These are phyloP conservation scores for Diddensiella santjacobensis DNA, from an alignment of 805 yeast species.

Conservation along the genomic window DNA sequence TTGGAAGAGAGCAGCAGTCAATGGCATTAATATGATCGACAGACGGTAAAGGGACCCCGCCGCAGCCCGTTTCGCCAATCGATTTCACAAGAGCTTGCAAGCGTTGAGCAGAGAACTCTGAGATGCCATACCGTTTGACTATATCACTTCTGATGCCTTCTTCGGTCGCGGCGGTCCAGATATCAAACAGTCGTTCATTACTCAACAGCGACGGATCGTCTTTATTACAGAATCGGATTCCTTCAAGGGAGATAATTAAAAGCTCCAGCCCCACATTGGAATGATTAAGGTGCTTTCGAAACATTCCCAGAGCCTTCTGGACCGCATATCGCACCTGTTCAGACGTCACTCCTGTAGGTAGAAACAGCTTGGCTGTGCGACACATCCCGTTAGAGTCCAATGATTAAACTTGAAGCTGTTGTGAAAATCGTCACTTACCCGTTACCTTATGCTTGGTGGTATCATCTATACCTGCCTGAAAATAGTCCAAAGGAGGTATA, in stretches of 20 bases:
- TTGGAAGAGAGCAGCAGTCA: slow-evolving; percentile 37
- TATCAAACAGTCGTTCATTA: slow-evolving; percentile 18
- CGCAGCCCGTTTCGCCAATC: slow-evolving; percentile 12
- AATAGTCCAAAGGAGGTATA: not conserved
- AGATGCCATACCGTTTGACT: slow-evolving; percentile 26
- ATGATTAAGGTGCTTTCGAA: not conserved
- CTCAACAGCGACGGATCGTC: slow-evolving; percentile 9
- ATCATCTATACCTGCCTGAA: not conserved
- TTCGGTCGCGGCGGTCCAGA: slow-evolving; percentile 22
- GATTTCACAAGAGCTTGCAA: slow-evolving; percentile 21
- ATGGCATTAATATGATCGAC: slow-evolving; percentile 33
- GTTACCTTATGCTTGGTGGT: not conserved
- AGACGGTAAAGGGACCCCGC: slow-evolving; percentile 16
- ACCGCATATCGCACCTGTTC: not conserved
- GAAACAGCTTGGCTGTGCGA: slow-evolving; percentile 3
- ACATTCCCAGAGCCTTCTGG: not conserved
- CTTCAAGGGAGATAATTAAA: slow-evolving; percentile 29
- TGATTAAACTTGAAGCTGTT: no score
- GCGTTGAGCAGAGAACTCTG: slow-evolving; percentile 28
- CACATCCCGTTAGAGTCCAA: no score
- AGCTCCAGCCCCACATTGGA: slow-evolving; percentile 2
- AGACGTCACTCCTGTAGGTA: not conserved
- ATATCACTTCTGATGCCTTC: slow-evolving; percentile 10
- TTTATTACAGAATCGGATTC: slow-evolving; percentile 28
- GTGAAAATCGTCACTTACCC: not conserved